Conservation (phyloP, 441 rosid genomes). For the Populus tomentosa region DNA sequence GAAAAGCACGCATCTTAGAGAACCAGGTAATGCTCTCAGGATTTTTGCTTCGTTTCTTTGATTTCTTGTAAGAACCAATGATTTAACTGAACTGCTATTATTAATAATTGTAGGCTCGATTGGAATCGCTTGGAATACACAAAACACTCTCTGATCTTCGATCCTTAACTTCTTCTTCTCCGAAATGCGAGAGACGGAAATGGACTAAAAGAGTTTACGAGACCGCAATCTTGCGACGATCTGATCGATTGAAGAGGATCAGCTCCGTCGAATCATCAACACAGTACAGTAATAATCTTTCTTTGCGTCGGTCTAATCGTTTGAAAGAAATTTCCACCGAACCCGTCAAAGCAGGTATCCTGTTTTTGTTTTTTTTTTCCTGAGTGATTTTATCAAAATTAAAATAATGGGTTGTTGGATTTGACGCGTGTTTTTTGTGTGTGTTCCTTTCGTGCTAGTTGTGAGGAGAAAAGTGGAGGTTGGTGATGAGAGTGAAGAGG, state of each 20-base stretch:
- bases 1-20: constrained; percentile 34
- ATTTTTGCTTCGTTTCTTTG: not conserved
- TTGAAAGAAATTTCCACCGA: not conserved
- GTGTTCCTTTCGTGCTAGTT: not conserved
- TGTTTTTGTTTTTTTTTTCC: not conserved
- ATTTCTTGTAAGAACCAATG: not conserved
- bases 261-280: not conserved
- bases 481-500: no score
- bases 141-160: constrained; percentile 32
- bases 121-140: constrained; percentile 37
- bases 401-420: not conserved
- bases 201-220: constrained; percentile 10
- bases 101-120: constrained; percentile 27
- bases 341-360: not conserved
- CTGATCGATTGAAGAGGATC: constrained; percentile 22
- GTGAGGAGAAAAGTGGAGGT: not conserved
- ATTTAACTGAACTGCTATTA: not conserved
- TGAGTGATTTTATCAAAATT: not conserved
- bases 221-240: constrained; percentile 26
- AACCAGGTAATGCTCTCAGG: constrained; percentile 24
- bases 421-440: not conserved
- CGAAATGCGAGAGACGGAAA: constrained; percentile 10
- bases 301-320: constrained; percentile 18
- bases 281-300: not conserved
- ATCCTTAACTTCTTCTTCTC: constrained; percentile 16